Conservation (phyloP, 176 grass and related monocot genomes). For the Stipa capillata region DNA sequence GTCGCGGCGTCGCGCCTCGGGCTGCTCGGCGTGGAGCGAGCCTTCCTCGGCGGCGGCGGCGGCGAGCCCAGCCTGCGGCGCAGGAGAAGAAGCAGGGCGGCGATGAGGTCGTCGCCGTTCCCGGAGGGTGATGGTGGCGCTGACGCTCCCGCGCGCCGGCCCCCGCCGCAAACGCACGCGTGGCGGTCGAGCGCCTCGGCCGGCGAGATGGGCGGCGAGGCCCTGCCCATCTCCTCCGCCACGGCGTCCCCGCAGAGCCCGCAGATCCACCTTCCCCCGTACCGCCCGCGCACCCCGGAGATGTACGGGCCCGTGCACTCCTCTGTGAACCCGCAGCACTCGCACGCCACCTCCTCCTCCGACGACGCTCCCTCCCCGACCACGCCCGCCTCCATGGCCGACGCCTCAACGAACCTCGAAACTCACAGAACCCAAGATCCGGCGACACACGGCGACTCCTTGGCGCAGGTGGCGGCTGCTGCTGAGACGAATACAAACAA, state of each 20-base stretch:
- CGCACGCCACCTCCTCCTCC: conserved; percentile 52
- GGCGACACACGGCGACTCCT: not conserved
- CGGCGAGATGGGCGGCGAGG: conserved; percentile 42
- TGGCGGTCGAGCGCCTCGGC: conserved; percentile 75
- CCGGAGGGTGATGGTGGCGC: conserved; percentile 40
- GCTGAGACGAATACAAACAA: not conserved
- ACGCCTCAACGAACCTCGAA: too few species aligned
- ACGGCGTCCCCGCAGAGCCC: conserved; percentile 77
- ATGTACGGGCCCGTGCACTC: conserved; percentile 79
- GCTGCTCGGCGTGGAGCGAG: conserved; percentile 53
- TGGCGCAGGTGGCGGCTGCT: not conserved
- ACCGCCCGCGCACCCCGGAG: conserved; percentile 44
- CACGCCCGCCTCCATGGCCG: conserved; percentile 21
- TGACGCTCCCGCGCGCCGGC: conserved; percentile 12
- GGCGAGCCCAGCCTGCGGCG: conserved; percentile 48
- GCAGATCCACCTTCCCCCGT: conserved; percentile 67
- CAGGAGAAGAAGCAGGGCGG: conserved; percentile 51
- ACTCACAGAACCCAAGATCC: not conserved
- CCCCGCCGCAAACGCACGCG: conserved; percentile 36
- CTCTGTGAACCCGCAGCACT: conserved; percentile 83
- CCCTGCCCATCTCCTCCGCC: conserved; percentile 53
- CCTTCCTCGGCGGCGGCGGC: conserved; percentile 23
- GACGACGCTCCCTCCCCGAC: too few species aligned
- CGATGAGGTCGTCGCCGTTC: conserved; percentile 53
- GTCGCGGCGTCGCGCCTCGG: not conserved